Percentiles rank a stretch among this genome's conserved stretches.
Conservation (phyloP, 2,329 filamentous ascomycete genomes). For the Pyrenophora seminiperda region DNA sequence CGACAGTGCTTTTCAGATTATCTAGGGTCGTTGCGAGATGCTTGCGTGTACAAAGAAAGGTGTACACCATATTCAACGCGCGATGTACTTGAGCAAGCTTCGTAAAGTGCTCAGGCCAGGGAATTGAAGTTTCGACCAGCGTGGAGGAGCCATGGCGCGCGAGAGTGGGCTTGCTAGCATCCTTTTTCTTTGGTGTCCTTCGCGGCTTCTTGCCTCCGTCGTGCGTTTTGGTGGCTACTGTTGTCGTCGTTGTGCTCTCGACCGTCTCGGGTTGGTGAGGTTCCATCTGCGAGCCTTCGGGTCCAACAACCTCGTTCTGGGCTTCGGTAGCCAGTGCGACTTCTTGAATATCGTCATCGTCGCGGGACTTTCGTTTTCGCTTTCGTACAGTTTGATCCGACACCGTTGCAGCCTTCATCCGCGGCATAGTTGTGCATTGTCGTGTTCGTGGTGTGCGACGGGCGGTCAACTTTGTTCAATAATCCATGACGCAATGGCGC, state of each 20-base stretch:
- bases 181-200: slow-evolving; percentile 50
- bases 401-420: slow-evolving; percentile 51
- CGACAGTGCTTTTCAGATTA: slow-evolving; percentile 82
- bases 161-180: slow-evolving; percentile 45
- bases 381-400: slow-evolving; percentile 54
- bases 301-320: slow-evolving; percentile 11
- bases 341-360: slow-evolving; percentile 25
- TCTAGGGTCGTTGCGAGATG: slow-evolving; percentile 91
- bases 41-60: slow-evolving; percentile 91
- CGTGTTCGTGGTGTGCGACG: slow-evolving; percentile 2
- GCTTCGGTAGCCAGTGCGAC: slow-evolving; percentile 12
- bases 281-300: slow-evolving; percentile 3
- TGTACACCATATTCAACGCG: slow-evolving; percentile 90
- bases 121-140: slow-evolving; percentile 57
- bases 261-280: slow-evolving; percentile 5
- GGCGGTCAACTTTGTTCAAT: slow-evolving; percentile 5
- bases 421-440: slow-evolving; percentile 27
- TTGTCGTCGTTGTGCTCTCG: slow-evolving; percentile 46
- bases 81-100: slow-evolving; percentile 76
- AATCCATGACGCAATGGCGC: slow-evolving; percentile 36
- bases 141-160: slow-evolving; percentile 55
- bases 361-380: slow-evolving; percentile 47
- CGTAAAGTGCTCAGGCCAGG: slow-evolving; percentile 79
- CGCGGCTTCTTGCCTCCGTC: slow-evolving; percentile 62
- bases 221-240: slow-evolving; percentile 61